Conservation (phyloP, 768 basidiomycete species). For the Kwoniella pini region DNA sequence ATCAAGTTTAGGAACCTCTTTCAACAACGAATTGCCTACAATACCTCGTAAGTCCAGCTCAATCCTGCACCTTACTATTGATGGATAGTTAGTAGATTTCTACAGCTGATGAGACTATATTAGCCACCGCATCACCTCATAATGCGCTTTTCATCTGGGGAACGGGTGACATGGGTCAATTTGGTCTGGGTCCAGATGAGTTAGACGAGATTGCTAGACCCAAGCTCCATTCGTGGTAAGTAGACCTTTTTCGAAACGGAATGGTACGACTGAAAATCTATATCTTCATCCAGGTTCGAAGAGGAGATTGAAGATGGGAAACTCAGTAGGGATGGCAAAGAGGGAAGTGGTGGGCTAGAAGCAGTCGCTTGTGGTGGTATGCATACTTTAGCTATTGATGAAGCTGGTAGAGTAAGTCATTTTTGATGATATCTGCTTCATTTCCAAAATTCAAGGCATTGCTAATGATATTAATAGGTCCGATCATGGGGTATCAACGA, state of each 20-base stretch:
- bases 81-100: no score
- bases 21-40: conserved; percentile 31
- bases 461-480: conserved; percentile 25
- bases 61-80: no score
- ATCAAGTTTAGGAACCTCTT: conserved; percentile 26
- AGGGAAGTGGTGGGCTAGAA: conserved; percentile 66
- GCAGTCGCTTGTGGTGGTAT: conserved; percentile 78
- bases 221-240: conserved; percentile 67
- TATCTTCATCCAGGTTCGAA: conserved; percentile 59
- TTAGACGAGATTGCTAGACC: conserved; percentile 75
- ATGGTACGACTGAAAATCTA: background rate
- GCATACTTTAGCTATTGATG: conserved; percentile 85
- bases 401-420: conserved; percentile 83
- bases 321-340: conserved; percentile 61
- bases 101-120: background rate
- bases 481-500: conserved; percentile 64
- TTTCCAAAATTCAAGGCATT: background rate
- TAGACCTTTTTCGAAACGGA: no score
- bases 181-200: conserved; percentile 72
- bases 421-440: no score
- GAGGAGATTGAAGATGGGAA: conserved; percentile 69
- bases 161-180: conserved; percentile 88
- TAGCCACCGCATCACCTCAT: conserved; percentile 59
- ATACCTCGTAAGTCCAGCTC: conserved; percentile 44
- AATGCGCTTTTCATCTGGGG: conserved; percentile 83